These are phyloP conservation scores for Yamadazyma epiphylla DNA, from an alignment of 1,139 yeast genomes.

Conservation along the genomic window DNA sequence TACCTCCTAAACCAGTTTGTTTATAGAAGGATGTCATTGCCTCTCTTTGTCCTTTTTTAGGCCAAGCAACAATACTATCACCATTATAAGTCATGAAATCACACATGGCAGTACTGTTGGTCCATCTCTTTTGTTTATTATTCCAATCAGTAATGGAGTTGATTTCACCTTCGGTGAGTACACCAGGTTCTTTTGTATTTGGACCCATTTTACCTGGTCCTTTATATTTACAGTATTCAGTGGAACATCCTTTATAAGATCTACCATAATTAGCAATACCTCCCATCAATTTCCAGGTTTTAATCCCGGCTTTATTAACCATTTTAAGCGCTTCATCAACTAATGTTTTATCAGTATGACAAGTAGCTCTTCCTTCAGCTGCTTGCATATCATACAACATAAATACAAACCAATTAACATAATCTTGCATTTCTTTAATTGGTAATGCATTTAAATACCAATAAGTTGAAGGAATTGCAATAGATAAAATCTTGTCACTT, in stretches of 20 bases:
- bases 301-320: conserved; percentile 16
- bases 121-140: neutral
- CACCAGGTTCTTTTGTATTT: conserved; percentile 5
- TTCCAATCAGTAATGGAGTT: conserved; percentile 2
- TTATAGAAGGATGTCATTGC: neutral
- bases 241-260: conserved; percentile 6
- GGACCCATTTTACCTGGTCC: conserved; percentile 5
- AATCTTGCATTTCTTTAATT: conserved; percentile 11
- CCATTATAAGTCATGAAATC: neutral
- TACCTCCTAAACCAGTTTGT: neutral
- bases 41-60: neutral
- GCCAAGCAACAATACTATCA: neutral
- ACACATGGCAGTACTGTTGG: too few species aligned
- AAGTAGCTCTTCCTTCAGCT: conserved; percentile 8
- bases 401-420: conserved; percentile 14
- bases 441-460: conserved; percentile 12
- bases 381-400: conserved; percentile 17
- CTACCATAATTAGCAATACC: conserved; percentile 19
- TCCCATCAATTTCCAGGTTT: conserved; percentile 14
- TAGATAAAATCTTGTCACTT: conserved; percentile 15
- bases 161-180: too few species aligned
- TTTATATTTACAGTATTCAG: conserved; percentile 1
- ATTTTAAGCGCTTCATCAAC: conserved; percentile 10
- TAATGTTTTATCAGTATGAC: conserved; percentile 12
- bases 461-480: conserved; percentile 14